These are phyloP conservation scores for Syzygium jambos DNA, from an alignment of 345 rosid genomes.

Conservation along the genomic window DNA sequence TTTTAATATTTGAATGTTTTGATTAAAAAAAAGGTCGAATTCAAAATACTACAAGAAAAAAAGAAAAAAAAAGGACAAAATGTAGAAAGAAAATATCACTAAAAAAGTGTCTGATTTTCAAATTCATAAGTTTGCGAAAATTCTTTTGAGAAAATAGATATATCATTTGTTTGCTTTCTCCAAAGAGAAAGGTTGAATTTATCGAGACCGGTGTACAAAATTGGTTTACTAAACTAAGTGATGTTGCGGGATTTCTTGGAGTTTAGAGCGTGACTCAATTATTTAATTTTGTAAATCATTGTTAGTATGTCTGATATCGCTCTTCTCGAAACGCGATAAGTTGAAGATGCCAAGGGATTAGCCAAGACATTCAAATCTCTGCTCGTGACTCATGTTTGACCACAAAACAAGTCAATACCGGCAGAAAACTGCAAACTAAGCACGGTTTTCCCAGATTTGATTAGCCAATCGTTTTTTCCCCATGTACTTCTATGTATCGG, in stretches of 20 bases:
- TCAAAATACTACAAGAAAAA: not conserved
- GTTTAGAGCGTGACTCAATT: not conserved
- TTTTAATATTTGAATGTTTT: not conserved
- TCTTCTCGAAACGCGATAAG: not conserved
- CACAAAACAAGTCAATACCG: not conserved
- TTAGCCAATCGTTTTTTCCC: not conserved
- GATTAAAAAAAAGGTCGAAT: not conserved
- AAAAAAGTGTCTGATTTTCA: not conserved
- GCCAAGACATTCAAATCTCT: not conserved
- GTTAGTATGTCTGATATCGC: too few species aligned
- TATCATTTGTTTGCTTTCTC: not conserved
- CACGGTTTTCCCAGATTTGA: not conserved
- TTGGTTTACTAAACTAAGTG: not conserved
- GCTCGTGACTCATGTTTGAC: not conserved
- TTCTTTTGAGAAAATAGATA: too few species aligned
- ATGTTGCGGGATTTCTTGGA: not conserved
- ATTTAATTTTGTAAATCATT: too few species aligned
- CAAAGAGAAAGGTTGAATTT: not conserved
- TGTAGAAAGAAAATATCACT: not conserved
- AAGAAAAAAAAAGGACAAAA: not conserved
- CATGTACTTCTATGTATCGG: not conserved
- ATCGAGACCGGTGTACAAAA: not conserved
- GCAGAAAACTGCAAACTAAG: not conserved
- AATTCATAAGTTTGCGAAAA: not conserved
- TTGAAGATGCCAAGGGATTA: not conserved